A percentile compares a stretch with the other conserved stretches of the same genome.
Evolutionary conservation across 306 rosid species (phyloP).

Genomic region (Gleditsia sinensis): DNA sequence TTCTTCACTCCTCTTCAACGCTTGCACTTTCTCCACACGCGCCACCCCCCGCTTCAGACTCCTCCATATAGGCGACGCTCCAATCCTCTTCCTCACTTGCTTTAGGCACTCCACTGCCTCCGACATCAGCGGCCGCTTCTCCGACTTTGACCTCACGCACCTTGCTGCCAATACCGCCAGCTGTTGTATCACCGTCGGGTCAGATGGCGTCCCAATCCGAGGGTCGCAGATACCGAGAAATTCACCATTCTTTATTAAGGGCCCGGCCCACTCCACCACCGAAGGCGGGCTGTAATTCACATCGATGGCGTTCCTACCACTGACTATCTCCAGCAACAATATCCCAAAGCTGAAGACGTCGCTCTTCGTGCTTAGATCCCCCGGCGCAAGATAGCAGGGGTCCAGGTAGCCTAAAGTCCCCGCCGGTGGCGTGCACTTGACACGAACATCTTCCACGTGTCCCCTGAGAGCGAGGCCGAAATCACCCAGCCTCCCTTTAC

Average conservation of each 20-base stretch:
- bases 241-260: slow-evolving; percentile 48
- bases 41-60: slow-evolving; percentile 35
- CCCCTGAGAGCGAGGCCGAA: slow-evolving; percentile 70
- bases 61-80: slow-evolving; percentile 45
- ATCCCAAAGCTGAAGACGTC: slow-evolving; percentile 85
- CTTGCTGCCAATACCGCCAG: slow-evolving; percentile 56
- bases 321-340: slow-evolving; percentile 58
- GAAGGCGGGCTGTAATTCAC: slow-evolving; percentile 69
- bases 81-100: slow-evolving; percentile 19
- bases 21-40: slow-evolving; percentile 24
- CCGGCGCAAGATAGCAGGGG: slow-evolving; percentile 71
- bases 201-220: slow-evolving; percentile 48
- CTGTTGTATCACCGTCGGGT: slow-evolving; percentile 32
- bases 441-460: slow-evolving; percentile 53
- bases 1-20: slow-evolving; percentile 32
- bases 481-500: slow-evolving; percentile 66
- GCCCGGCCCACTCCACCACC: slow-evolving; percentile 72
- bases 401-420: slow-evolving; percentile 83
- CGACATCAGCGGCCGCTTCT: slow-evolving; percentile 63
- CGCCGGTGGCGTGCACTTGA: slow-evolving; percentile 64
- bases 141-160: slow-evolving; percentile 52
- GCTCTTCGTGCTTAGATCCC: slow-evolving; percentile 58
- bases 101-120: slow-evolving; percentile 61
- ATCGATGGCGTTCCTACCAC: slow-evolving; percentile 73
- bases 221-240: slow-evolving; percentile 46